Base-by-base conservation (phyloP, 768 basidiomycete species). In the Naematelia aurantialba region DNA sequence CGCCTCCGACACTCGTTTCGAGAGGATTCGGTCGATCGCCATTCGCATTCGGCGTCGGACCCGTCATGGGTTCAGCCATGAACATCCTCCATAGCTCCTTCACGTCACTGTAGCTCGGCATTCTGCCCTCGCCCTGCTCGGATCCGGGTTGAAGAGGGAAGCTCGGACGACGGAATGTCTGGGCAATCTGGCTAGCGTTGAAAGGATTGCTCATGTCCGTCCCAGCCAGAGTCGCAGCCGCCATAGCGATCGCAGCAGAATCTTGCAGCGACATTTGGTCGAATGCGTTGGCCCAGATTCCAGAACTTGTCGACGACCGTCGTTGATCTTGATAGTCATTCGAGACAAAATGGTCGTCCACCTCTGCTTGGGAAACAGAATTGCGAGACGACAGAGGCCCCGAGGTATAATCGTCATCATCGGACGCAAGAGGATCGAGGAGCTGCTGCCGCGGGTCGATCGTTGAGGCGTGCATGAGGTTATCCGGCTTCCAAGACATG, bases 41-140 rank as follows among this genome's bases (percentile, higher is more conserved):
- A 19, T 65, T 59, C 11, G 56, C 66, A 12, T 52, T 50, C 4
- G 63, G 60, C 1, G 63, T 64, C 17, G 56, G 58, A 8, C 70
- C 67, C 11, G 57, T 59, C 62, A 69, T 64, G 2, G 69, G 69
- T 22, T 73, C 72, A 1, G 67, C 49, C 69, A 74, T 73, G 59
- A 70, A 75, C 55, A 68, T 19, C 44, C 68, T 67, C 74, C 74
- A 75, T 1, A 70, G 50, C 61, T 75, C 74, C 55, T 75, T 73
- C 44, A 71, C 66, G 56, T 75, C 74, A 11, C 61, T 54, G 45
- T 69, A 58, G 55, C 65, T 72, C 4, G 73, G 68, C 48, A 67
- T 59, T 48, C 54, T 26, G 56, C 29, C 45, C 22, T 29, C 39
- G 30, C 48, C 44, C 4, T 13, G 5, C 1, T 53, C 25, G 14